These are phyloP conservation scores for Penicillium malachiteum DNA, from an alignment of 495 filamentous ascomycete species.

Conservation along the genomic window DNA sequence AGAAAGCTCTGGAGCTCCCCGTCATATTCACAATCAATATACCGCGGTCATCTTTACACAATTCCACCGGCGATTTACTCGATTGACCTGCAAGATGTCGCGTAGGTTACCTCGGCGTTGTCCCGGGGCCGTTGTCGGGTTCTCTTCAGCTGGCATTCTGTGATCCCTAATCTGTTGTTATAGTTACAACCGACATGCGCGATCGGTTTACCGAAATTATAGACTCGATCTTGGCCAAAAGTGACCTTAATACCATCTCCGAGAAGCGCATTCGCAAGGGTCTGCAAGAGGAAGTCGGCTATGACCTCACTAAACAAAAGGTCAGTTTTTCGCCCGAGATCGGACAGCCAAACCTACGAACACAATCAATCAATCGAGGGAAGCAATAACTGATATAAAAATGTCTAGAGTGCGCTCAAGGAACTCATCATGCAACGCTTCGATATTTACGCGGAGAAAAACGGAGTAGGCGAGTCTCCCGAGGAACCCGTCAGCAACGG, in stretches of 20 bases:
- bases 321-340: slow-evolving; percentile 42
- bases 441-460: slow-evolving; percentile 65
- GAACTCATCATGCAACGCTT: slow-evolving; percentile 85
- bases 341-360: not conserved
- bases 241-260: slow-evolving; percentile 86
- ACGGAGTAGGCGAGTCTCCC: slow-evolving; percentile 35
- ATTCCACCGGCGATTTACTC: not conserved
- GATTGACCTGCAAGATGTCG: slow-evolving; percentile 32
- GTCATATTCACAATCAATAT: not conserved
- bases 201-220: slow-evolving; percentile 79
- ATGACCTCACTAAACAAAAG: slow-evolving; percentile 87
- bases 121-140: slow-evolving; percentile 18
- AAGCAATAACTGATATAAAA: not conserved
- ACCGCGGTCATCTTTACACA: not conserved
- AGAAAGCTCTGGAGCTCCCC: not conserved
- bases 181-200: slow-evolving; percentile 68
- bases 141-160: slow-evolving; percentile 6
- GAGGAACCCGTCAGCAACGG: slow-evolving; percentile 47
- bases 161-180: slow-evolving; percentile 14
- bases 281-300: slow-evolving; percentile 69
- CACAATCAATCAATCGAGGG: not conserved
- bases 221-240: slow-evolving; percentile 78
- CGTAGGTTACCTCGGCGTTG: slow-evolving; percentile 37
- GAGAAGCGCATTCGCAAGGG: slow-evolving; percentile 89
- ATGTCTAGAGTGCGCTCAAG: slow-evolving; percentile 70